A percentile compares a stretch with the other conserved stretches of the same genome.
Conservation (phyloP, 352 stramenopile species). For the Elongisporangium prolatum region DNA sequence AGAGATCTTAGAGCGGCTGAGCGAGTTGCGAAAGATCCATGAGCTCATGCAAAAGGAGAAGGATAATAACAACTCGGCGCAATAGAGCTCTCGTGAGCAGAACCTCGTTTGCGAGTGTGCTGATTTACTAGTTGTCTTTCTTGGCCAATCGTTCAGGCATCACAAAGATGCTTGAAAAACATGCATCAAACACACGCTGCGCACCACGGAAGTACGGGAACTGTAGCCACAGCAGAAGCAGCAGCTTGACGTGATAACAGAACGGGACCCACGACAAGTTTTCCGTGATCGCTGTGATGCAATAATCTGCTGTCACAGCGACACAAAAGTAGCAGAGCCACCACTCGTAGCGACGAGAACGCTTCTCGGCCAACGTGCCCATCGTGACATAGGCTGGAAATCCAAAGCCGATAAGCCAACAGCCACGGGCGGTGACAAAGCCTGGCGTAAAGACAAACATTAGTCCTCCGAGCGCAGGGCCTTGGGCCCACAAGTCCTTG, state of each 20-base stretch:
- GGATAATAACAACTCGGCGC: slow-evolving; percentile 11
- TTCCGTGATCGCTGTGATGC: slow-evolving; percentile 46
- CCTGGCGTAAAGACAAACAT: slow-evolving; percentile 85
- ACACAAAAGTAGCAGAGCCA: slow-evolving; percentile 85
- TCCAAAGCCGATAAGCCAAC: slow-evolving; percentile 65
- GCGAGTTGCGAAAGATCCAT: slow-evolving; percentile 60
- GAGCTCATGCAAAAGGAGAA: slow-evolving; percentile 51
- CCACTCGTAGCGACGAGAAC: slow-evolving; percentile 79
- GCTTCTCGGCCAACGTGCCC: slow-evolving; percentile 69
- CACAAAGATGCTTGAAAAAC: slow-evolving; percentile 76
- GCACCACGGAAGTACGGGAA: slow-evolving; percentile 89
- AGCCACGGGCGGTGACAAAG: slow-evolving; percentile 77
- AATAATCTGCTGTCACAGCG: slow-evolving; percentile 62
- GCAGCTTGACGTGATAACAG: slow-evolving; percentile 83
- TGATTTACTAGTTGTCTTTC: slow-evolving; percentile 13
- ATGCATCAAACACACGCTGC: slow-evolving; percentile 72
- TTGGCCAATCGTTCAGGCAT: slow-evolving; percentile 21
- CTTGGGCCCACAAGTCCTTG: slow-evolving; percentile 76
- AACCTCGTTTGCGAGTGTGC: background rate
- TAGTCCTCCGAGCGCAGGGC: slow-evolving; percentile 65
- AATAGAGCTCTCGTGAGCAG: background rate
- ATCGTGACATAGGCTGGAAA: slow-evolving; percentile 84
- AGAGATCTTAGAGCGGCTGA: slow-evolving; percentile 62
- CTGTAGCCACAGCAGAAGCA: slow-evolving; percentile 86
- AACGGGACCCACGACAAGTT: slow-evolving; percentile 77